Evolutionary conservation across 768 basidiomycete genomes (phyloP), one percentile per base, ranked within the genome.

Genomic region (Calocera cornea): DNA sequence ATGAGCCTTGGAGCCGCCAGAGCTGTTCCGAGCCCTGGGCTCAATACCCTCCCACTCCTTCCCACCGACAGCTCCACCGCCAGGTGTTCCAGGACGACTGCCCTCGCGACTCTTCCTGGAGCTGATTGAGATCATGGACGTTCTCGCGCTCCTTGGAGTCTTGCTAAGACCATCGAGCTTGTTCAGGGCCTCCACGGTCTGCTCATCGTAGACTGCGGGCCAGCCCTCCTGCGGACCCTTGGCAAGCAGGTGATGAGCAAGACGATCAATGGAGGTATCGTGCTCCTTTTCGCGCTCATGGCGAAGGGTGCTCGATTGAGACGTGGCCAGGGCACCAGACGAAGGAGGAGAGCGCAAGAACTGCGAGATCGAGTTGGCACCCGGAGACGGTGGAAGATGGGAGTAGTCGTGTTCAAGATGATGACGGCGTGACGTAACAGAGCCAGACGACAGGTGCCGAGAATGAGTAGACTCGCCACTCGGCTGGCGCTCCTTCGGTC

Each of bases 151-250:
- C 47, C 33, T 14, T 11, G 88, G 84, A 40, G 83, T 86, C 74
- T 88, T 90, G 1, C 87, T 87, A 12, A 97, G 75, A 0, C 95
- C 95, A 72, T 99, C 95, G 29, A 99, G 78, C 77, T 95, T 97
- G 66, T 94, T 85, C 38, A 99, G 80, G 10, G 92, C 92, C 72
- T 95, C 94, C 7, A 86, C 90, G 7, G 95, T 94, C 17, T 88
- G 87, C 72, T 90, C 87, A 73, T 95, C 92, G 72, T 92, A 88
- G 72, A 93, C 81, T 69, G 85, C 89, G 17, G 87, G 87, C 90
- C 90, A 93, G 31, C 92, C 92, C 75, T 92, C 88, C 75, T 93
- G 91, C 5, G 89, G 92, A 12, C 92, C 92, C 70, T 90, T 60
- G 31, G 54, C 85, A 29, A 93, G 82, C 66, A 92, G 79, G 1